phyloP scores from a whole-genome alignment of 78 protist species.

The Dictyostelium brefeldianum region DNA sequence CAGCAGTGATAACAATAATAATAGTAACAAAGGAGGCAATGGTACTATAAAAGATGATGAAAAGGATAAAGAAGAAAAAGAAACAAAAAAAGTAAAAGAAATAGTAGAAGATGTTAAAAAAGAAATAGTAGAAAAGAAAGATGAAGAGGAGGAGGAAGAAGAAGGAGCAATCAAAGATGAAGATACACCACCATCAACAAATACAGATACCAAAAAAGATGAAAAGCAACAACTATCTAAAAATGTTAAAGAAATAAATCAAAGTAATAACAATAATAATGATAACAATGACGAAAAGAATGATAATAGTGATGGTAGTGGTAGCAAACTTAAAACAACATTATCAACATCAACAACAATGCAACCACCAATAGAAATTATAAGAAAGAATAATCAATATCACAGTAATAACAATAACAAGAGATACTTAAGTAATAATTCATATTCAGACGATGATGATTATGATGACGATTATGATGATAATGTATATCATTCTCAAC shows the following conservation, averaged over 20 bases:
- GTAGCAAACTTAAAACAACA: neutral
- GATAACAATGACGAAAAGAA: neutral
- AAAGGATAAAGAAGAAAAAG: neutral
- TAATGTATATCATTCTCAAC: slow-evolving; percentile 3
- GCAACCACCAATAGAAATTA: neutral
- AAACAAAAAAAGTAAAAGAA: neutral
- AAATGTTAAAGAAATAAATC: neutral
- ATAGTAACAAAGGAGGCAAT: no score
- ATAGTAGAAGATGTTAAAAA: neutral
- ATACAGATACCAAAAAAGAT: neutral
- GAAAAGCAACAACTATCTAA: neutral
- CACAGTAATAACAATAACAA: neutral
- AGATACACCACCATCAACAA: no score
- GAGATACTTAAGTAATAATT: neutral
- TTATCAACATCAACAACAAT: neutral
- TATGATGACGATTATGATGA: neutral
- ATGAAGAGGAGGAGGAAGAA: neutral
- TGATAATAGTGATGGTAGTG: neutral
- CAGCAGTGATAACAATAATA: no score
- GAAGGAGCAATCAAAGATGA: neutral
- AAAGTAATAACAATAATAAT: slow-evolving; percentile 29
- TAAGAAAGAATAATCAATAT: no score
- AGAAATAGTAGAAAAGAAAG: neutral
- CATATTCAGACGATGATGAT: neutral
- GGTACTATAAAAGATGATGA: no score